phyloP scores from a whole-genome alignment of 495 filamentous ascomycete genomes.

The Lepraria neglecta region DNA sequence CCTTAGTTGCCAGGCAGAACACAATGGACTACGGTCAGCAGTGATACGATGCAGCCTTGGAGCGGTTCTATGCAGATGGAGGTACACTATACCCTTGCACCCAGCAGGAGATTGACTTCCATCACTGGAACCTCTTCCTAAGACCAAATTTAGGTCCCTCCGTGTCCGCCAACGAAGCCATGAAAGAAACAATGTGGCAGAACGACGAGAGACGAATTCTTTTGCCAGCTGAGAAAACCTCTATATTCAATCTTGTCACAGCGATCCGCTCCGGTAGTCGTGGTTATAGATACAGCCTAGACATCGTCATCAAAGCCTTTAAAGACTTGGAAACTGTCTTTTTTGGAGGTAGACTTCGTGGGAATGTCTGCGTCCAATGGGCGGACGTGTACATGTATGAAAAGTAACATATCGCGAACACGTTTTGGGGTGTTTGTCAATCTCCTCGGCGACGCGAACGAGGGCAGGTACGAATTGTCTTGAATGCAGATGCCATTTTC shows the following conservation, averaged over 20 bases:
- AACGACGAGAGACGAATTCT: slow-evolving; percentile 4
- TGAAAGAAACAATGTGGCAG: slow-evolving; percentile 1
- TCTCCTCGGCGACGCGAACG: background rate
- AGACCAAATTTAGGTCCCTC: background rate
- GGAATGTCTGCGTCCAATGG: background rate
- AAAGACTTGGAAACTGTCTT: slow-evolving; percentile 2
- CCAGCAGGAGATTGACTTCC: slow-evolving; percentile 9
- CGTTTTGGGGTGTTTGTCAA: background rate
- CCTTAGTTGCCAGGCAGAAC: too few relatives aligned
- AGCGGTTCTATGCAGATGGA: background rate
- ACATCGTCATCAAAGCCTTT: background rate
- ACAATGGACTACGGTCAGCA: too few relatives aligned
- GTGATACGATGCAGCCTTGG: too few relatives aligned
- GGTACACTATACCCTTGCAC: slow-evolving; percentile 3
- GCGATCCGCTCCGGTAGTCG: background rate
- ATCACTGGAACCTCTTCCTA: background rate
- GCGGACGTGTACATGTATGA: background rate
- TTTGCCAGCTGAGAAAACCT: background rate
- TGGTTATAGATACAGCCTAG: background rate
- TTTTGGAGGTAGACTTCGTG: slow-evolving; percentile 8
- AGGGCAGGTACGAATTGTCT: background rate
- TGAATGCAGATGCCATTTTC: background rate
- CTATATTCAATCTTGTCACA: background rate
- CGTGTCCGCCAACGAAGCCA: background rate
- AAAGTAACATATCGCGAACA: background rate